Evolutionary conservation across 495 filamentous ascomycete species (phyloP).

Genomic region (Annulohypoxylon nitens): DNA sequence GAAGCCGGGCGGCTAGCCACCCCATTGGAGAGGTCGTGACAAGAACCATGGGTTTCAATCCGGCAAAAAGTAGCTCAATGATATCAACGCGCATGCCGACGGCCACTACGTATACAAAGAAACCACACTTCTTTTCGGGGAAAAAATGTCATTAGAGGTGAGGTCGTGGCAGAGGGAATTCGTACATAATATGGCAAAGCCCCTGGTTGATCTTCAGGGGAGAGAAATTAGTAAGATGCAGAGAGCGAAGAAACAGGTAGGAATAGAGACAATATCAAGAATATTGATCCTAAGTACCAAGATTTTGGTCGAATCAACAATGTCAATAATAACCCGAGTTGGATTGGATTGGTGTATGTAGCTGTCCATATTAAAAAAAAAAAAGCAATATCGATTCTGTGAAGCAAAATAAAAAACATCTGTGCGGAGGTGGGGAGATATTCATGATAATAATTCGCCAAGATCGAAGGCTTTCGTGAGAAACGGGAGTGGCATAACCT

Average conservation of each 20-base stretch:
- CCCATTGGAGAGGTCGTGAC: conserved; percentile 41
- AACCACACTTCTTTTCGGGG: background rate
- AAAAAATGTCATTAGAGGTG: background rate
- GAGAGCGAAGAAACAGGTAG: background rate
- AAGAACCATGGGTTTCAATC: conserved; percentile 34
- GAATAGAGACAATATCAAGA: background rate
- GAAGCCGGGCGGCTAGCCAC: conserved; percentile 30
- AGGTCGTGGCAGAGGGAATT: background rate
- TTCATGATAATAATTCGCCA: background rate
- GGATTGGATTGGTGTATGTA: background rate
- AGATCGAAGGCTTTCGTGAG: background rate
- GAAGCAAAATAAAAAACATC: conserved; percentile 22
- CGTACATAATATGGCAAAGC: background rate
- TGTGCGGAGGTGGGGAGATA: conserved; percentile 28
- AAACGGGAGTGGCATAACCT: conserved; percentile 26
- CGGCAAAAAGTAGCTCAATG: conserved; percentile 32
- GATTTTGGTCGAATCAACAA: background rate
- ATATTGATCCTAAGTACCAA: background rate
- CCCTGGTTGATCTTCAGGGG: conserved; percentile 34
- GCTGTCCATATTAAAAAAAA: conserved; percentile 8
- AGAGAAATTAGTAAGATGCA: background rate
- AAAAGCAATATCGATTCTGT: conserved; percentile 3
- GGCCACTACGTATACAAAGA: conserved; percentile 4
- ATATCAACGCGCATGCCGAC: conserved; percentile 35
- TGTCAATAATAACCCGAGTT: background rate